Base-by-base conservation (phyloP, 78 protist genomes). In the Ministeria vibrans region DNA sequence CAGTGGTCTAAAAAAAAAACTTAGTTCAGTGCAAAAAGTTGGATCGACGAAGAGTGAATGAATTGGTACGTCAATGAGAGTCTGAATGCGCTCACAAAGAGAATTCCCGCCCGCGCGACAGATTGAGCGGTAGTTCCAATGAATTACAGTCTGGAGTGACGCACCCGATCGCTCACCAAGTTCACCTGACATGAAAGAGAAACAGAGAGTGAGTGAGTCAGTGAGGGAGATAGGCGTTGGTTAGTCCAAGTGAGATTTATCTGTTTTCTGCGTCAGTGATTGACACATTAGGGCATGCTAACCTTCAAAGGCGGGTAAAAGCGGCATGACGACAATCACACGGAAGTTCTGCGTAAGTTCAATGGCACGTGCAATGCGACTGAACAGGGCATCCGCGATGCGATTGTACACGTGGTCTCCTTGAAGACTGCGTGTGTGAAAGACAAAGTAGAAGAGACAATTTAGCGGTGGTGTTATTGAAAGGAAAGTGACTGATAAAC, bases 321-420 rank as follows among this genome's bases (percentile, higher is more conserved):
- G 51, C 15, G 84, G 84, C 77, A 72, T 6, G 46, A 80, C 41
- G 45, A 80, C 59, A 11, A 25, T 9, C 62, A 72, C 78, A 28
- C 77, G 72, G 78, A 80, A 80, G 61, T 15, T 53, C 34, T 39
- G 22, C 43, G 34, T 30, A 23, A 11, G 59, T 5, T 42, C 42
- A 53, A 41, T 69, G 13, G 71, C 62, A 22, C 68, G 71, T 28
- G 38, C 59, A 6, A 77, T 59, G 55, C 68, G 62, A 0, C 38
- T 51, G 28, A 38, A 36, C 27, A 77, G 51, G 11, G 81, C 81
- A 18, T 41, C 30, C 13, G 55, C 81, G 1, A 77, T 43, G 22
- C 6, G n/a, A 45, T 77, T 77, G 11, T 41, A 3, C 30, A 61
- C 71, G 36, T 53, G 32, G 25, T 75, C 66, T 23, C 43, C 66